A percentile compares a stretch with the other conserved stretches of the same genome.
Conservation (phyloP, 2,329 filamentous ascomycete genomes). For the Cylindrodendrum hubeiense region DNA sequence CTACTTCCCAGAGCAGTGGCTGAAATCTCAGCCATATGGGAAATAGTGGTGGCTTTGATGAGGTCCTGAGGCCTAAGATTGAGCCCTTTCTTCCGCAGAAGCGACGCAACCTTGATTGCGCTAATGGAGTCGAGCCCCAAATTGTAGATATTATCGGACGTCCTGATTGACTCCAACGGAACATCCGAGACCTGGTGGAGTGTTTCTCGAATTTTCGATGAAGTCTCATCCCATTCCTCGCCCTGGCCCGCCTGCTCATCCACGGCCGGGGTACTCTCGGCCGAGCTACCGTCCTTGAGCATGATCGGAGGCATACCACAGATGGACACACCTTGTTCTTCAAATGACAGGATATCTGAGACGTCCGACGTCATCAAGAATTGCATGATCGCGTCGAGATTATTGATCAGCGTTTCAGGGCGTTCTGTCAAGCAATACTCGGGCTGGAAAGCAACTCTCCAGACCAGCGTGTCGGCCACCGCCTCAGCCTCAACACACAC, state of each 20-base stretch:
- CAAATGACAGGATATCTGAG: slow-evolving; percentile 66
- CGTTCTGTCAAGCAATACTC: slow-evolving; percentile 61
- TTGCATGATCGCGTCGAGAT: slow-evolving; percentile 70
- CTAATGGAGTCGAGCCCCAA: slow-evolving; percentile 93
- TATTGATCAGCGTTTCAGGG: slow-evolving; percentile 64
- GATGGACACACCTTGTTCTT: slow-evolving; percentile 66
- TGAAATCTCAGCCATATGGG: slow-evolving; percentile 67
- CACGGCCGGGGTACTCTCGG: slow-evolving; percentile 4
- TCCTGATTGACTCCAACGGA: slow-evolving; percentile 67
- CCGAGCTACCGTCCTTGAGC: slow-evolving; percentile 1
- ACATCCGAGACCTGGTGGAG: slow-evolving; percentile 72
- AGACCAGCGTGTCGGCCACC: slow-evolving; percentile 66
- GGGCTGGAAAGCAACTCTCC: slow-evolving; percentile 79
- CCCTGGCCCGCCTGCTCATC: not conserved
- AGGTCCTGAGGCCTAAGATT: slow-evolving; percentile 78
- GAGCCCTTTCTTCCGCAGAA: slow-evolving; percentile 75
- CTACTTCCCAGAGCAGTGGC: not conserved
- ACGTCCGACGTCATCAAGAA: slow-evolving; percentile 65
- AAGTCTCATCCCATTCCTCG: slow-evolving; percentile 50
- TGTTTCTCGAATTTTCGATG: slow-evolving; percentile 58
- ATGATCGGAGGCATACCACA: slow-evolving; percentile 68
- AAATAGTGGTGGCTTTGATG: slow-evolving; percentile 73
- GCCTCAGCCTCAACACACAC: slow-evolving; percentile 86
- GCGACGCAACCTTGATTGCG: slow-evolving; percentile 83
- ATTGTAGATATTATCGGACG: slow-evolving; percentile 79